Percentiles rank a stretch among this genome's conserved stretches.
Conservation (phyloP, 2,329 filamentous ascomycete genomes). For the Fusarium virguliforme region DNA sequence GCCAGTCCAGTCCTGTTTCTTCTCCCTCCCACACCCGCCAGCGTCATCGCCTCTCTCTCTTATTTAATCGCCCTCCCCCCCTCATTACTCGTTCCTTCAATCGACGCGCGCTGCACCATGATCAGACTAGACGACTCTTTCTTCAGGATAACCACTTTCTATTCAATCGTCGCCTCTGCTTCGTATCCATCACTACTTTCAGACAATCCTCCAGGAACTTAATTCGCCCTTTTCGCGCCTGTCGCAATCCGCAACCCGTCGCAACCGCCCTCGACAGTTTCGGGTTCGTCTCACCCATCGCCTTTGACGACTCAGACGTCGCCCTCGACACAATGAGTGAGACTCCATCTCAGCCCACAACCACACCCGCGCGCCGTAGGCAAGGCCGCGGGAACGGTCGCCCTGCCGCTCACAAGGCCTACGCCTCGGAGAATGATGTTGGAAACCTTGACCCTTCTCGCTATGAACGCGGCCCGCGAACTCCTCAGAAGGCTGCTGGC, state of each 20-base stretch:
- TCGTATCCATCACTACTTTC: conserved; percentile 36
- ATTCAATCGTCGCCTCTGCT: conserved; percentile 39
- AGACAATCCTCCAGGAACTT: conserved; percentile 44
- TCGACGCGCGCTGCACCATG: conserved; percentile 47
- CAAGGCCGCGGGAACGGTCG: conserved; percentile 61
- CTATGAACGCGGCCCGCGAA: conserved; percentile 59
- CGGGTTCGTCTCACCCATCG: conserved; percentile 20
- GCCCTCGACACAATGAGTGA: conserved; percentile 54
- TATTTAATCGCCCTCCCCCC: conserved; percentile 39
- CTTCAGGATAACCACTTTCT: conserved; percentile 43
- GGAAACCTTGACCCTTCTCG: conserved; percentile 53
- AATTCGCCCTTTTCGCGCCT: conserved; percentile 27
- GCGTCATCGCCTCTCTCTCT: conserved; percentile 45
- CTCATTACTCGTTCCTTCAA: conserved; percentile 37
- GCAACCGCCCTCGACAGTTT: conserved; percentile 18
- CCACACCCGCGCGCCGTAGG: conserved; percentile 57
- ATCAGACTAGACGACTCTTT: conserved; percentile 44
- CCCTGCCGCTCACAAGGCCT: conserved; percentile 66
- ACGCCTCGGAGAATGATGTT: conserved; percentile 72
- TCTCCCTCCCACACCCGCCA: conserved; percentile 25
- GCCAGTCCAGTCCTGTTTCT: conserved; percentile 26
- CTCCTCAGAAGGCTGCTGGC: conserved; percentile 63
- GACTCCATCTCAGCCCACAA: conserved; percentile 53
- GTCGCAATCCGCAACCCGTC: conserved; percentile 41
- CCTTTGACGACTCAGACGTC: conserved; percentile 17